Base-by-base conservation (phyloP, 164 flowering plant genomes). In the Stephania japonica region DNA sequence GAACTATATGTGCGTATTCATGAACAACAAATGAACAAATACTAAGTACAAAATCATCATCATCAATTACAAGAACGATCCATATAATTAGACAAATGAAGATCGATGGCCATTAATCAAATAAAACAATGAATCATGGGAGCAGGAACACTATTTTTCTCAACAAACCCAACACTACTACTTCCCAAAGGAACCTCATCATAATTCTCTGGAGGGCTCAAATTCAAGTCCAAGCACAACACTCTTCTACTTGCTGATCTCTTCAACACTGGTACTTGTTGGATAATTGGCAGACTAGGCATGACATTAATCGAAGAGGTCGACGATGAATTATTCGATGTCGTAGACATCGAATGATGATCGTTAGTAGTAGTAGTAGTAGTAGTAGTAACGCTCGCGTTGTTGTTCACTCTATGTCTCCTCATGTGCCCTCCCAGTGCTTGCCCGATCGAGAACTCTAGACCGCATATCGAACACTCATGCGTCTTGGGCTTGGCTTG, bases 361-460 rank as follows among this genome's bases (percentile, higher is more conserved):
- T n/a, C n/a, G n/a, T n/a, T n/a, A 32, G 59, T 11, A 50, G 1
- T 50, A 13, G 59, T 50, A 32, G 38, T 32, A 32, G 38, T 32
- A 32, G 38, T 32, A 32, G 38, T 0, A 32, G 1, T 4, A 32
- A 1, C 32, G 32, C 32, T 27, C 3, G 13, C 53, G 21, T 25
- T 65, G 16, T 7, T 25, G 42, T 41, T 25, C 19, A 25, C 50
- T 70, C 83, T 80, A 65, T 89, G 93, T 27, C 85, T 62, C 69
- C 91, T 82, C 93, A 89, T 89, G 47, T 89, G 93, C 6, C 93
- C 93, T 1, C 93, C 93, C 21, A 89, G 69, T 3, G 91, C 91
- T 49, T 89, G 93, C 0, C 93, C 93, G 7, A 72, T 73, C 6
- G 77, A n/a, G 26, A 87, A 89, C 78, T 78, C 79, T 11, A 74